Base-by-base conservation (phyloP, 169 alveolate species). In the Cystoisospora suis region DNA sequence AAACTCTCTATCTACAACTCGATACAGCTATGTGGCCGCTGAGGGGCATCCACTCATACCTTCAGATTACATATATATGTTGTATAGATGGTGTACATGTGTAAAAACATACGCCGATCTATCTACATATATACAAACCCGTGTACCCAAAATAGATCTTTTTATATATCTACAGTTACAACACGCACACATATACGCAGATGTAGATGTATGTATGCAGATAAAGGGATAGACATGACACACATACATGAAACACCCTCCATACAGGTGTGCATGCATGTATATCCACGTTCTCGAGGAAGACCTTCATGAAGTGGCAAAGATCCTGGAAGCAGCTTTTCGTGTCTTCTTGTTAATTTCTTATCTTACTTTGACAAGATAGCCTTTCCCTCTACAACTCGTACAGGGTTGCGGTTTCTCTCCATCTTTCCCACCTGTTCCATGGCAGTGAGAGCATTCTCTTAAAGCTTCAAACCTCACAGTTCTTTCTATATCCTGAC, bases 381-480 rank as follows among this genome's bases (percentile, higher is more conserved):
- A 38, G 46, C 88, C 88, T 47, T 34, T n/a, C 40, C 88, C 88
- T n/a, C 53, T 45, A 47, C 88, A 80, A 38, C 75, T 47, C 4
- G 44, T 15, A 49, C 88, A 80, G 4, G 46, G 29, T 5, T 3
- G 20, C 5, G 88, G 61, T 36, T 80, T 80, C 49, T 40, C 32
- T 7, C 75, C 88, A 5, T n/a, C 49, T 38, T 23, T 45, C 34
- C 58, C 75, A 1, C 88, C 88, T 3, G 75, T 80, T 27, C 88
- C 88, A 15, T 3, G 38, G 75, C 88, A 80, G 75, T 9, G 6
- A 34, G 0, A 46, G 38, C 88, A 80, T n/a, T 9, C 6, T 53
- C 38, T 53, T 7, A 49, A 15, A 3, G 34, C 69, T 32, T 27
- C 32, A 32, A 80, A 46, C 1, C 40, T 45, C 42, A 80, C 75